Percentiles rank a stretch among this genome's conserved stretches.
Conservation (phyloP, 495 filamentous ascomycete species). For the Cryomyces antarcticus region DNA sequence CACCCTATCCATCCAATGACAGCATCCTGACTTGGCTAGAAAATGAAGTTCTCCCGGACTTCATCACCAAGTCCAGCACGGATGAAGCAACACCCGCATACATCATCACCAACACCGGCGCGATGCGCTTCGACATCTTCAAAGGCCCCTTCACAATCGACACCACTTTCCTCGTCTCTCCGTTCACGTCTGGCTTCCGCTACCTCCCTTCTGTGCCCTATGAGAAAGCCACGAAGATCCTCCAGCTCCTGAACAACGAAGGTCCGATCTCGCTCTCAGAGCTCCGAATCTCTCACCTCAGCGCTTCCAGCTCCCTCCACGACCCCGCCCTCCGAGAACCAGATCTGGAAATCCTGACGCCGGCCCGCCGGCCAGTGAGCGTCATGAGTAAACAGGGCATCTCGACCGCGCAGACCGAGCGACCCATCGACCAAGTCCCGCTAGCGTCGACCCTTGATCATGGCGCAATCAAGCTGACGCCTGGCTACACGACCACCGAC, state of each 20-base stretch:
- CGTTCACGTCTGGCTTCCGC: constrained; percentile 65
- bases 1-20: constrained; percentile 41
- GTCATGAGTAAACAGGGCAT: not conserved
- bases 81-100: constrained; percentile 33
- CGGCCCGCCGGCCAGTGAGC: not conserved
- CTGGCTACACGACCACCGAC: constrained; percentile 80
- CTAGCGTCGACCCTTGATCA: constrained; percentile 5
- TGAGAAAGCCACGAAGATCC: constrained; percentile 42
- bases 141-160: constrained; percentile 77
- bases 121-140: constrained; percentile 88
- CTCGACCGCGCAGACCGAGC: constrained; percentile 2
- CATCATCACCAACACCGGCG: constrained; percentile 70
- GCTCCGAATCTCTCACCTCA: no score
- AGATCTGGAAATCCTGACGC: constrained; percentile 14
- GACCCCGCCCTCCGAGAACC: not conserved
- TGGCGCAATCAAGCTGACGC: constrained; percentile 25
- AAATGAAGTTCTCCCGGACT: constrained; percentile 45
- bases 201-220: constrained; percentile 67
- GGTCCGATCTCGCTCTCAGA: constrained; percentile 29
- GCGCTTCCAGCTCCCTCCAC: not conserved
- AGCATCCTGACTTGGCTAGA: constrained; percentile 73
- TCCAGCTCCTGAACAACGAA: constrained; percentile 54
- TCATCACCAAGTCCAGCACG: constrained; percentile 26
- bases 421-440: not conserved
- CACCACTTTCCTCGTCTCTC: constrained; percentile 64